A percentile compares a stretch with the other conserved stretches of the same genome.
phyloP scores from a whole-genome alignment of 257 asterid genomes.

The Forsythia viridissima region DNA sequence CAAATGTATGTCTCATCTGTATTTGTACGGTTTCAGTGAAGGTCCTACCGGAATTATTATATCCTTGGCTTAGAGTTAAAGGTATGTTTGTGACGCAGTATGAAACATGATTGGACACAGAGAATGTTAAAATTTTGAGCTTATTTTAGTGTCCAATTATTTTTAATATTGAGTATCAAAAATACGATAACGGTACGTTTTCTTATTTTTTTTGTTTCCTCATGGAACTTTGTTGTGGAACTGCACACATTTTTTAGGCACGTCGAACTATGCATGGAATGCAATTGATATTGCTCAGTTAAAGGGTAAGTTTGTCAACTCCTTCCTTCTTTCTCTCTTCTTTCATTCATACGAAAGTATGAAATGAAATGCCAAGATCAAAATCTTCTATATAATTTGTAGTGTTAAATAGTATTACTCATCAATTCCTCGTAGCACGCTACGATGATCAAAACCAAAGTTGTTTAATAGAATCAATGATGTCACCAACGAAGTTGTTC shows the following conservation, averaged over 20 bases:
- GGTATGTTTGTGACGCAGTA: not conserved
- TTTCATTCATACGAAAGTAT: not conserved
- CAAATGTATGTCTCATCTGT: slow-evolving; percentile 11
- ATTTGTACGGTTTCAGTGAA: slow-evolving; percentile 12
- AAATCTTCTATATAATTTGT: not conserved
- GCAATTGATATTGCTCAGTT: not conserved
- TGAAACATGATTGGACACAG: not conserved
- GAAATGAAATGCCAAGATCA: not conserved
- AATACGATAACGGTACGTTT: not conserved
- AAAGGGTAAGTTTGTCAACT: not conserved
- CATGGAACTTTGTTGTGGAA: not conserved
- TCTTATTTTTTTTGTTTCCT: not conserved
- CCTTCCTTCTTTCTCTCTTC: not conserved
- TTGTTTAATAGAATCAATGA: too few relatives aligned
- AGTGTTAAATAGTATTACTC: not conserved
- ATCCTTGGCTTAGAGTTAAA: not conserved
- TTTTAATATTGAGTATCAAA: not conserved
- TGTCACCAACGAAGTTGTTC: too few relatives aligned
- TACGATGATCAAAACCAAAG: too few relatives aligned
- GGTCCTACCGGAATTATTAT: not conserved
- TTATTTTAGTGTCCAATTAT: not conserved
- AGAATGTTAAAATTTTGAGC: not conserved
- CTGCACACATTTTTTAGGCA: not conserved
- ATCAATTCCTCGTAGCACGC: too few relatives aligned
- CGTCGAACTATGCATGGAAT: not conserved